phyloP scores from a whole-genome alignment of 257 asterid species.

The Forsythia suspensa region DNA sequence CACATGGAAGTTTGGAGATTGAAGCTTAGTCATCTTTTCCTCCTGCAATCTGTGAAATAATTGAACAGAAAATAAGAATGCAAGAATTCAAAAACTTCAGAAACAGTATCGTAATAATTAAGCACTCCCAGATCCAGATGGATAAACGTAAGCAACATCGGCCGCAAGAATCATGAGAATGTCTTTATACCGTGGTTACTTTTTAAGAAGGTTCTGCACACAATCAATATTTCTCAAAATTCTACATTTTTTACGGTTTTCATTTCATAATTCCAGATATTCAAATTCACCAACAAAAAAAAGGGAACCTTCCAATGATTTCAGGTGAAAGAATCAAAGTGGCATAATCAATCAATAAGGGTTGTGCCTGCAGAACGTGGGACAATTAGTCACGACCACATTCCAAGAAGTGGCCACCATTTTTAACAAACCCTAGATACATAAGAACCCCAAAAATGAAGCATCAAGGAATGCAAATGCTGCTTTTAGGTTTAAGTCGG shows the following conservation, averaged over 20 bases:
- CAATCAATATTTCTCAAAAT: neutral
- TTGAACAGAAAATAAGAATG: conserved; percentile 9
- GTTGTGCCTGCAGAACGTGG: neutral
- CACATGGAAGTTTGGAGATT: conserved; percentile 87
- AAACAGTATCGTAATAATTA: neutral
- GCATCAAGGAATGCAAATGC: neutral
- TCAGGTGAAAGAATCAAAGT: neutral
- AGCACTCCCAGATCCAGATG: neutral
- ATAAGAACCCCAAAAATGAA: neutral
- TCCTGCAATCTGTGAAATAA: conserved; percentile 67
- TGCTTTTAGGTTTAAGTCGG: neutral
- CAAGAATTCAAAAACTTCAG: neutral
- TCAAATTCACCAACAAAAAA: neutral
- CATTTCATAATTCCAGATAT: neutral
- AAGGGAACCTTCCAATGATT: neutral
- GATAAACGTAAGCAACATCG: conserved; percentile 1
- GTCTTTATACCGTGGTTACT: neutral
- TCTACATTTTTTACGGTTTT: neutral
- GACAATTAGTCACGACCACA: neutral
- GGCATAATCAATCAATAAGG: neutral
- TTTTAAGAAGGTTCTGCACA: neutral
- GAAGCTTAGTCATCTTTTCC: conserved; percentile 75
- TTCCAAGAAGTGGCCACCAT: neutral
- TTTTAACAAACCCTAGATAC: neutral
- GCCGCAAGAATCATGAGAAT: conserved; percentile 2